Evolutionary conservation across 2,329 filamentous ascomycete species (phyloP), one percentile per base, ranked within the genome.

Genomic region (Xylariaceae sp.): DNA sequence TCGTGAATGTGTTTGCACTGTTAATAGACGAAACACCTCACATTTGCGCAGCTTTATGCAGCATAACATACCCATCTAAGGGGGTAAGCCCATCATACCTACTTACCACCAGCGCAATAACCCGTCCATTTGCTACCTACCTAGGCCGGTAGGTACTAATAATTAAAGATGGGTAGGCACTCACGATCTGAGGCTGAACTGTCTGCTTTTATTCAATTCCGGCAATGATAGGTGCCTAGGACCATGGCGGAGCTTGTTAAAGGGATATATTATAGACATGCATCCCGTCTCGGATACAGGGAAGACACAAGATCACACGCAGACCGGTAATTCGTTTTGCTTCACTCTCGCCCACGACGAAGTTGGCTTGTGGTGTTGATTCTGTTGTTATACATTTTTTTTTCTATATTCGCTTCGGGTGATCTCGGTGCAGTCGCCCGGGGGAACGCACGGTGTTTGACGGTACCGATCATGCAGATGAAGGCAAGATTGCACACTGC

Each of bases 401-500:
- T 26, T 30, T 41, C 47, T 54, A 40, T 58, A 30, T 50, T 41
- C 41, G 30, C 47, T 30, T 19, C 35, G 41, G 29, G 45, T 45
- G 43, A 43, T 60, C 56, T 61, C 44, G 34, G 2, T 60, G 63
- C 55, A 62, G 47, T 54, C 41, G 49, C 45, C 37, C 44, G 42
- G 49, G n/a, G 46, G 11, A 8, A n/a, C 19, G 12, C 8, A 37
- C 3, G 35, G 32, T 34, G 8, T 34, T 39, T 11, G 31, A 42
- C 8, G 26, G 32, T 45, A 44, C 48, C 51, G 41, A 35, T 26
- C 47, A 42, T 48, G 49, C 32, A 50, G 51, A 45, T 6, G 12
- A 42, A 41, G n/a, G 47, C 26, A 46, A 63, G 62, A 64, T 65
- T 51, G 8, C 61, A 64, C 62, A 65, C 32, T 37, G 34, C 49